phyloP scores from a whole-genome alignment of 768 basidiomycete species.

The Trametes villosa region DNA sequence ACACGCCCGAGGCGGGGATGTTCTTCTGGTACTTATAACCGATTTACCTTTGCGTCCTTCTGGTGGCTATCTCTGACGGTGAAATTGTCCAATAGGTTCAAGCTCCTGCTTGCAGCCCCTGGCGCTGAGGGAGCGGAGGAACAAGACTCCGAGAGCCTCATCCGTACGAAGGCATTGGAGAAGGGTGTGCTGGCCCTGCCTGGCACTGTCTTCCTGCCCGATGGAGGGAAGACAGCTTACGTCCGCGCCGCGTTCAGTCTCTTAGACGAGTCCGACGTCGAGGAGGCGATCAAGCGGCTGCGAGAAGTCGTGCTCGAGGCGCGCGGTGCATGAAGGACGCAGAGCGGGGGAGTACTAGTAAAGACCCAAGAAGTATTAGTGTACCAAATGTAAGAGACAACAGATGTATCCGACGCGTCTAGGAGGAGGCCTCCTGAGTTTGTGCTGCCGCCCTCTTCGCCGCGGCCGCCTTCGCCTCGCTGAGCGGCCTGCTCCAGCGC shows the following conservation, averaged over 20 bases:
- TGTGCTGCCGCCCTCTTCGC: constrained; percentile 7
- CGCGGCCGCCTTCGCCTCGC: constrained; percentile 58
- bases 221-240: constrained; percentile 69
- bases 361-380: neutral
- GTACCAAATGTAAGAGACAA: neutral
- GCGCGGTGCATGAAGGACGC: constrained; percentile 3
- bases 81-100: too few species aligned
- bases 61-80: too few species aligned
- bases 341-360: neutral
- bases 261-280: constrained; percentile 66
- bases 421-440: constrained; percentile 3
- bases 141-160: constrained; percentile 61
- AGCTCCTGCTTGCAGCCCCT: constrained; percentile 64
- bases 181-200: constrained; percentile 89
- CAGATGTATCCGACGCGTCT: neutral
- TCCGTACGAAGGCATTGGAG: constrained; percentile 75
- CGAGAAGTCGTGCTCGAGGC: constrained; percentile 35
- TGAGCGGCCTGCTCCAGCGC: constrained; percentile 67
- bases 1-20: constrained; percentile 78
- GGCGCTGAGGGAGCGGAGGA: constrained; percentile 21
- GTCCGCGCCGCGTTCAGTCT: constrained; percentile 89
- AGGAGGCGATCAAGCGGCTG: constrained; percentile 73
- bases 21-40: constrained; percentile 75
- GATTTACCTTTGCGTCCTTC: too few species aligned
- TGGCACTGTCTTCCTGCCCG: constrained; percentile 83